Evolutionary conservation across 176 grass and related monocot species (phyloP).

Genomic region (Lolium perenne): DNA sequence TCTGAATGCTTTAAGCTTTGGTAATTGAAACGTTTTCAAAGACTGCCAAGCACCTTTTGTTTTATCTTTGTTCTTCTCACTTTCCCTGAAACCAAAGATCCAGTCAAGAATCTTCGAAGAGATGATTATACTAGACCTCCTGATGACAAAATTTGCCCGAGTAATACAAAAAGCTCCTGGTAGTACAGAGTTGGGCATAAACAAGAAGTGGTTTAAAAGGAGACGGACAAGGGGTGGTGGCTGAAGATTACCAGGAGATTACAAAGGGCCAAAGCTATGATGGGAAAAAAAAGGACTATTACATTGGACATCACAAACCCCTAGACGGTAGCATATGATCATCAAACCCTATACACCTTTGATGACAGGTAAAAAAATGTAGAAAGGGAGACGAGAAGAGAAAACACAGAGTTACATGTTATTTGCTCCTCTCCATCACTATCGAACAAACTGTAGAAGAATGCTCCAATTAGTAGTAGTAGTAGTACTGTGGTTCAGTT

Average conservation of each 20-base stretch:
- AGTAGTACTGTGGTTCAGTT: constrained; percentile 33
- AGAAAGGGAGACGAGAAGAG: constrained; percentile 22
- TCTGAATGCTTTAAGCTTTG: constrained; percentile 48
- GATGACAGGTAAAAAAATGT: constrained; percentile 18
- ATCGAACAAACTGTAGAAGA: constrained; percentile 27
- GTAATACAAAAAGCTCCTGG: constrained; percentile 54
- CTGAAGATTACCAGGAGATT: constrained; percentile 83
- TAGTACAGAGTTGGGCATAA: constrained; percentile 35
- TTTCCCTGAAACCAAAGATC: constrained; percentile 55
- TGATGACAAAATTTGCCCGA: constrained; percentile 54
- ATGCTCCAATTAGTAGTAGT: constrained; percentile 37
- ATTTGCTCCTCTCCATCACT: constrained; percentile 36
- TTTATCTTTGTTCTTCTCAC: background rate
- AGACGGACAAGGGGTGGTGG: constrained; percentile 72
- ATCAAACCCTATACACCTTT: constrained; percentile 73
- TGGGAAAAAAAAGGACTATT: constrained; percentile 52
- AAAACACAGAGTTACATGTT: constrained; percentile 45
- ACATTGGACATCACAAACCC: constrained; percentile 59
- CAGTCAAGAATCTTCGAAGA: constrained; percentile 67
- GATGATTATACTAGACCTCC: constrained; percentile 38
- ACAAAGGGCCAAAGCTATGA: constrained; percentile 79
- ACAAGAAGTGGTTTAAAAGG: constrained; percentile 37
- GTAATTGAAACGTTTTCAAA: constrained; percentile 54
- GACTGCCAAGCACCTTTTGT: constrained; percentile 34
- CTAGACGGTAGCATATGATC: constrained; percentile 63